Conservation (phyloP, 805 yeast species). For the Metschnikowia santaceciliae region DNA sequence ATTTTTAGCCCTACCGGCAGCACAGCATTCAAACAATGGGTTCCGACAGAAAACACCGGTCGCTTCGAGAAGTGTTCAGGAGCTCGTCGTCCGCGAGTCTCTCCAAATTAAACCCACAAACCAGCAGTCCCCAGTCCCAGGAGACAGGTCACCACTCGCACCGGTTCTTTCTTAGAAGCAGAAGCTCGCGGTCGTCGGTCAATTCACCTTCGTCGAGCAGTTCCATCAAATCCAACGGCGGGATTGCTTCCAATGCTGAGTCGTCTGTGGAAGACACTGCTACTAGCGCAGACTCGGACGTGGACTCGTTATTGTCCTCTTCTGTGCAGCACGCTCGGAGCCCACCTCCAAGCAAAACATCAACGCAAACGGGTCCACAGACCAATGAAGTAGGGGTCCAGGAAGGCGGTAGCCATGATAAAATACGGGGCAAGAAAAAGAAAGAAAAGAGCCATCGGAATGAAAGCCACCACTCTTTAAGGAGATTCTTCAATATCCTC, state of each 20-base stretch:
- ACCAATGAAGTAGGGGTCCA: not conserved
- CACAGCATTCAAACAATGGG: conserved; percentile 6
- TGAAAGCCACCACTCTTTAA: conserved; percentile 31
- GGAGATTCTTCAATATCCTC: conserved; percentile 51
- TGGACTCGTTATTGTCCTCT: not conserved
- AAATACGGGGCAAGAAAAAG: conserved; percentile 5
- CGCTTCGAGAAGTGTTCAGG: conserved; percentile 12
- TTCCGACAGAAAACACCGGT: conserved; percentile 12
- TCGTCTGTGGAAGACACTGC: conserved; percentile 2
- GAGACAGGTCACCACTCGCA: conserved; percentile 15
- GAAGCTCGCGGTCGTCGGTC: conserved; percentile 21
- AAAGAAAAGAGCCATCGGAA: conserved; percentile 5
- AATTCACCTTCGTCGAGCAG: conserved; percentile 26
- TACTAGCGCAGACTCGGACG: not conserved
- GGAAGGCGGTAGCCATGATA: conserved; percentile 1
- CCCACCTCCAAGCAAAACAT: not conserved
- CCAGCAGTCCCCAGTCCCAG: not conserved
- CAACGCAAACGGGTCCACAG: not conserved
- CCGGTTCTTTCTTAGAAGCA: conserved; percentile 23
- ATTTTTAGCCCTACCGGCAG: not conserved
- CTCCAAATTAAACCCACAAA: conserved; percentile 5
- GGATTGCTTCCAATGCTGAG: conserved; percentile 11
- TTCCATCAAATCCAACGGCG: conserved; percentile 17
- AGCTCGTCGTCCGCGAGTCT: conserved; percentile 9
- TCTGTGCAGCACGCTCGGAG: not conserved